Base-by-base conservation (phyloP, 257 asterid species). In the Solanum pinnatisectum region DNA sequence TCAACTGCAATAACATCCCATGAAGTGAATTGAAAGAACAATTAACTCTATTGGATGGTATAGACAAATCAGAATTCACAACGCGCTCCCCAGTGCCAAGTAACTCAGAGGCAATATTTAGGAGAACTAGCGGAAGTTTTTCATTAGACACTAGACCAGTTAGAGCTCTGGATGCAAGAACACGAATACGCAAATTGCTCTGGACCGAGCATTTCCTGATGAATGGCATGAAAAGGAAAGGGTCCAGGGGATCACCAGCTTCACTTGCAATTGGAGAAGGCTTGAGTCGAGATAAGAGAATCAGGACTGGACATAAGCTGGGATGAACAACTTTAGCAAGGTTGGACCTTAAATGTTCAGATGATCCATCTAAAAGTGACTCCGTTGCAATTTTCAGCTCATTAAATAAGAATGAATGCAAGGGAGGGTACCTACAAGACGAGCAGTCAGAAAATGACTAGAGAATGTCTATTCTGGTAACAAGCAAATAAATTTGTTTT, bases 291-390 rank as follows among this genome's bases (percentile, higher is more conserved):
- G 99, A 93, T 87, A 97, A 90, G 67, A 97, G 94, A 89, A 97
- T 96, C 94, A 97, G 92, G 92, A 97, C 88, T 0, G 99, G 99
- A 83, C 98, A 96, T 92, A 97, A 94, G 91, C 99, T 97, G 83
- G 99, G 99, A 89, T 96, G 99, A 65, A 95, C 95, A 42, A 33
- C 94, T 84, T 92, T 94, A 88, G 94, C 94, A 92, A 95, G 90
- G 95, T 91, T 93, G 84, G 96, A 89, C 87, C 90, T 92, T 89
- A 89, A 81, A 35, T 91, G 90, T 83, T 91, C 90, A 44, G 97
- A 90, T 71, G 97, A 90, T 63, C 93, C 98, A 89, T 89, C 91
- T 71, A 86, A 32, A 86, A 95, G 97, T 78, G 91, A 88, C 72
- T 95, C 96, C 4, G 99, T 95, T 65, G 99, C 99, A 90, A 95